Evolutionary conservation across 257 asterid species (phyloP).

Genomic region (Solanum gracilifrons): DNA sequence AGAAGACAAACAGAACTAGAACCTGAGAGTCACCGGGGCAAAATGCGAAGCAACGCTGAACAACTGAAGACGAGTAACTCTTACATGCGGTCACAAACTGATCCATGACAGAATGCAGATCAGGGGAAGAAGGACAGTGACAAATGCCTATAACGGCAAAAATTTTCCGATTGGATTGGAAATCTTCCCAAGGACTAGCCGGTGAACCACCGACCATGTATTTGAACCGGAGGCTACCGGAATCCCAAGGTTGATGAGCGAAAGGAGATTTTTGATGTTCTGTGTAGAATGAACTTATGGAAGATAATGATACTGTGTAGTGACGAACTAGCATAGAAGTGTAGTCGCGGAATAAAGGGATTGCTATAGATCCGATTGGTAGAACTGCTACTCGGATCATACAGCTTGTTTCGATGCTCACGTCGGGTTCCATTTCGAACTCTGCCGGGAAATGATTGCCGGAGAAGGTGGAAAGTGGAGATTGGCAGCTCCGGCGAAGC

Average conservation of each 20-base stretch:
- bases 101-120: conserved; percentile 55
- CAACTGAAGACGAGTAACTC: conserved; percentile 76
- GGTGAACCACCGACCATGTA: conserved; percentile 88
- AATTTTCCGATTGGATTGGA: conserved; percentile 81
- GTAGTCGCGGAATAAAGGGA: conserved; percentile 67
- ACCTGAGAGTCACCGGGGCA: conserved; percentile 83
- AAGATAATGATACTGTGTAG: conserved; percentile 67
- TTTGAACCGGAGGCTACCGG: conserved; percentile 80
- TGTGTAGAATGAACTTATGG: conserved; percentile 94
- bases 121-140: conserved; percentile 88
- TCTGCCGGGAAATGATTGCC: neutral
- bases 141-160: conserved; percentile 79
- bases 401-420: conserved; percentile 88
- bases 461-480: neutral
- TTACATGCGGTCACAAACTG: conserved; percentile 53
- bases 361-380: conserved; percentile 62
- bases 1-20: neutral
- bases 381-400: conserved; percentile 93
- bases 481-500: neutral
- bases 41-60: conserved; percentile 84
- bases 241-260: conserved; percentile 81
- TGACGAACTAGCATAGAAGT: conserved; percentile 74
- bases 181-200: conserved; percentile 97
- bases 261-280: conserved; percentile 98
- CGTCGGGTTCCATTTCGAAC: conserved; percentile 82